phyloP scores from a whole-genome alignment of 1,284 basidiomycete genomes.

The Malassezia caprae region DNA sequence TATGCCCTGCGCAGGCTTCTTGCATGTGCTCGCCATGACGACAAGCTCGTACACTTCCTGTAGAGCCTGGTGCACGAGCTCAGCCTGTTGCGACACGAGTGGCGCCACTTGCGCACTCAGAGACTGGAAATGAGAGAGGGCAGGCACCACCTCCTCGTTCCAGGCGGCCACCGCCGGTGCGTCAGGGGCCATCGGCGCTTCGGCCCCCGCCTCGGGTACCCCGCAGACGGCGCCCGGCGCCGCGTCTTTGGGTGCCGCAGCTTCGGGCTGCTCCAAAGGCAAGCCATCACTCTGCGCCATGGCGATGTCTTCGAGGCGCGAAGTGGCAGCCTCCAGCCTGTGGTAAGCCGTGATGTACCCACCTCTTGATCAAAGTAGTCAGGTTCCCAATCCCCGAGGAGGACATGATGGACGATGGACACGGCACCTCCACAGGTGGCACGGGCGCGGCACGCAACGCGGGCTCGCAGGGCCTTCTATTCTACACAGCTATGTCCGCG shows the following conservation, averaged over 20 bases:
- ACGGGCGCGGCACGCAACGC: neutral
- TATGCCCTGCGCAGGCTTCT: conserved; percentile 57
- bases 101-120: conserved; percentile 67
- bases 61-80: conserved; percentile 52
- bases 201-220: neutral
- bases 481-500: neutral
- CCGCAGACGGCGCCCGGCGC: neutral
- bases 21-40: conserved; percentile 61
- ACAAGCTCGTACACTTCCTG: conserved; percentile 62
- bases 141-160: conserved; percentile 63
- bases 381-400: conserved; percentile 39
- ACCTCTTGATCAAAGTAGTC: conserved; percentile 44
- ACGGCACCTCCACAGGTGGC: neutral
- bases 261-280: neutral
- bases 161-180: conserved; percentile 63
- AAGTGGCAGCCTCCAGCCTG: conserved; percentile 71
- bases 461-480: neutral
- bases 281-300: conserved; percentile 45
- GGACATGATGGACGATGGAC: conserved; percentile 21
- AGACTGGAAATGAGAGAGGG: conserved; percentile 63
- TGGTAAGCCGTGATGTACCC: conserved; percentile 1
- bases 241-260: neutral
- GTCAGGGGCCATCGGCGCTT: neutral
- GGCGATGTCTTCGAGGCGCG: conserved; percentile 83
- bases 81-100: conserved; percentile 53